Base-by-base conservation (phyloP, 305 asterid genomes). In the Rubia balearica region DNA sequence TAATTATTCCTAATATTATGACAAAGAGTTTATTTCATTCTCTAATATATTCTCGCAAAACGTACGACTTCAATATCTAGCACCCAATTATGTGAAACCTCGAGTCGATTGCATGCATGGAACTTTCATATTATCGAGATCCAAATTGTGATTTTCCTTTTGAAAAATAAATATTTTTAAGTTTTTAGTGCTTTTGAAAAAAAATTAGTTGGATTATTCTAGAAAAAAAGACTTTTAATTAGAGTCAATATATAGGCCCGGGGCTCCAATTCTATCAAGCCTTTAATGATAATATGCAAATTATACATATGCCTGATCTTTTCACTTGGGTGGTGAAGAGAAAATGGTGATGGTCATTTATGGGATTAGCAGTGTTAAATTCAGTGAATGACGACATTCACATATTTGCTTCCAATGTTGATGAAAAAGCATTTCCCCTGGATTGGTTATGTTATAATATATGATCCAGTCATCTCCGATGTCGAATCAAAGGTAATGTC, bases 331-430 rank as follows among this genome's bases (percentile, higher is more conserved):
- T 46, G 48, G 87, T 0, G 93, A 87, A 70, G 65, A 80, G 38
- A 82, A 80, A 77, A 79, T 90, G 89, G 77, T 45, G 79, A 86
- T 92, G 90, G 98, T 92, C 2, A 81, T 92, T 8, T 90, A 88
- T 60, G 95, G 96, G 11, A 85, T 92, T 62, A 94, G 97, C 30
- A 86, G 95, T 81, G 85, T 92, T 33, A 90, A 85, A 65, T 84
- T 87, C 22, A 86, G 65, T 63, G 94, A 89, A 33, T 72, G 87
- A 67, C 92, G 95, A 16, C 71, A 92, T 42, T 65, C 85, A 80
- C 98, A 90, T 73, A 92, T 92, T 45, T 71, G 90, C 74, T 83
- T 87, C 21, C 96, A 55, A 65, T 92, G 74, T 65, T 86, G 85
- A 77, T 92, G 85, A 90, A 84, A 84, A 83, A 85, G 81, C 80